A percentile compares a stretch with the other conserved stretches of the same genome.
Evolutionary conservation across 768 basidiomycete species (phyloP).

Genomic region (Suillus luteus): DNA sequence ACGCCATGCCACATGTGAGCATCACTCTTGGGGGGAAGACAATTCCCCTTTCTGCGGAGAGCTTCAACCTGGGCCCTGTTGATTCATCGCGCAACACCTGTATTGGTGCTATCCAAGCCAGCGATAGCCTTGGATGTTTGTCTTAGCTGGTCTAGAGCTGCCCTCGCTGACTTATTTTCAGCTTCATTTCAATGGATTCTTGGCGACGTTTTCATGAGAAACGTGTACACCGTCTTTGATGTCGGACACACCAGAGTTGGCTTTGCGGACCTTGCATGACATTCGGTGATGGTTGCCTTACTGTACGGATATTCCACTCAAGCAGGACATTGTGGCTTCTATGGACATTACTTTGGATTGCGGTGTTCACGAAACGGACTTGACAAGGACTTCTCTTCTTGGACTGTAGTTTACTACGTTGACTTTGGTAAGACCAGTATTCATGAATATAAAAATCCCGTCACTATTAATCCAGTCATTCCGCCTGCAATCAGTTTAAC

Average conservation of each 20-base stretch:
- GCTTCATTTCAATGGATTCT: conserved; percentile 33
- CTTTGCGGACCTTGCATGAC: conserved; percentile 37
- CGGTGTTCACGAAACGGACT: neutral
- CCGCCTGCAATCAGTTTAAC: neutral
- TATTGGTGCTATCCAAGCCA: conserved; percentile 20
- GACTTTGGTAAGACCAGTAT: neutral
- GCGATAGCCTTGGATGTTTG: conserved; percentile 23
- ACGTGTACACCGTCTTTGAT: conserved; percentile 49
- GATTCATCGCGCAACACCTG: conserved; percentile 16
- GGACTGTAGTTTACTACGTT: neutral
- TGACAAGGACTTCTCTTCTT: neutral
- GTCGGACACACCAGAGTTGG: conserved; percentile 38
- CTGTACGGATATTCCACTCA: neutral
- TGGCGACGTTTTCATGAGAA: conserved; percentile 44
- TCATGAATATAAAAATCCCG: neutral
- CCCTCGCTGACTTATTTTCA: conserved; percentile 7
- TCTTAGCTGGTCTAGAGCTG: neutral
- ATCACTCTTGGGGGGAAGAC: conserved; percentile 36
- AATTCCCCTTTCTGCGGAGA: conserved; percentile 33
- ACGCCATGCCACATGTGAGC: conserved; percentile 29
- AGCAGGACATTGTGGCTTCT: neutral
- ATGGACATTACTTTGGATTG: neutral
- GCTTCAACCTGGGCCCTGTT: conserved; percentile 39
- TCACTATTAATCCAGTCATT: neutral
- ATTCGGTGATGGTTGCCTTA: neutral